Evolutionary conservation across 768 basidiomycete species (phyloP).

Genomic region (Cyathus striatus): DNA sequence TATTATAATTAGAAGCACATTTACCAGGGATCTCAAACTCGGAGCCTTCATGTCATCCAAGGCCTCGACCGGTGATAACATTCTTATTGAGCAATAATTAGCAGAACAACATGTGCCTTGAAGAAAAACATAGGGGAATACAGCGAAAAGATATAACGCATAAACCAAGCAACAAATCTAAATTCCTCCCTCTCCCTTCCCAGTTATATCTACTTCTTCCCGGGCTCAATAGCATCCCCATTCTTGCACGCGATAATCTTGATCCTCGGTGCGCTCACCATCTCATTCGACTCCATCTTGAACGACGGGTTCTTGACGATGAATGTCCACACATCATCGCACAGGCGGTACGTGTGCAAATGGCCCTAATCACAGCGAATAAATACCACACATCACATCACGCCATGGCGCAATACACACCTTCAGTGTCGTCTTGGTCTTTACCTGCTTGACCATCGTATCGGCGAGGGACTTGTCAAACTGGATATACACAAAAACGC

Average conservation of each 20-base stretch:
- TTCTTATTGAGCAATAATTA: no score
- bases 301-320: conserved; percentile 89
- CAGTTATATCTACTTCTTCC: conserved; percentile 76
- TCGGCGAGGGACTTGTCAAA: conserved; percentile 96
- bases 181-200: no score
- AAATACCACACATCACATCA: background rate
- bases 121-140: no score
- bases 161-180: background rate
- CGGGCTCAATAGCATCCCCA: conserved; percentile 79
- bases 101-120: no score
- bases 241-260: conserved; percentile 99
- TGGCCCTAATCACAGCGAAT: conserved; percentile 54
- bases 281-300: conserved; percentile 92
- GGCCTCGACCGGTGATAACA: no score
- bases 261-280: conserved; percentile 70
- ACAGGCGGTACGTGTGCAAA: conserved; percentile 85
- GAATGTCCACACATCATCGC: conserved; percentile 99
- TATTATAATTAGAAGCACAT: no score
- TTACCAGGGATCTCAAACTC: no score
- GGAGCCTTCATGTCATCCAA: no score
- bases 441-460: conserved; percentile 89
- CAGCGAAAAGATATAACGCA: background rate
- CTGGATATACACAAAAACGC: conserved; percentile 44
- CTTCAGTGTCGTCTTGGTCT: conserved; percentile 92
- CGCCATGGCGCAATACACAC: conserved; percentile 33